Base-by-base conservation (phyloP, 164 flowering plant genomes). In the Liriodendron chinense region DNA sequence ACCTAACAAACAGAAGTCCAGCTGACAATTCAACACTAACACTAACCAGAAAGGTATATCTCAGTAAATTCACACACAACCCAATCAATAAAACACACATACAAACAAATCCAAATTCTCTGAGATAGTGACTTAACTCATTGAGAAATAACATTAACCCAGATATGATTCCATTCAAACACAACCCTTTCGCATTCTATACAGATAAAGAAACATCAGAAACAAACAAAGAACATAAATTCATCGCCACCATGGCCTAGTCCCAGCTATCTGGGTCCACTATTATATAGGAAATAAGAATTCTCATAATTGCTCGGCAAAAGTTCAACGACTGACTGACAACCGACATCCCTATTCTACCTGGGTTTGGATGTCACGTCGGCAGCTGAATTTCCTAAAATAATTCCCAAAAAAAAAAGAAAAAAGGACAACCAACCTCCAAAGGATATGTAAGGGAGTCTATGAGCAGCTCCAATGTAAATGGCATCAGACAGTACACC, bases 401-500 rank as follows among this genome's bases (percentile, higher is more conserved):
- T 34, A 34, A 0, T 34, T 34, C 43, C 43, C 43, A 34, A 34
- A 34, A 4, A 3, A 28, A 28, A 28, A 34, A 4, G 5, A 3
- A 7, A 34, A 34, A 47, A 47, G 65, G 49, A 13, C 68, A 70
- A 81, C 84, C 47, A 50, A 96, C 97, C 99, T 91, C 98, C 99
- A 80, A 92, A 81, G 72, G 89, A 87, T 62, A 96, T 83, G 77
- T 94, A 94, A 70, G 98, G 99, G 2, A 96, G 78, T 78, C 99
- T 87, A 74, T 83, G 96, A 76, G 89, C 92, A 74, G 89, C 95
- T 61, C 89, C 88, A 76, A 94, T 85, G 76, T 84, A 91, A 9
- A 94, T 18, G 83, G 91, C 94, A 89, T 96, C 99, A 65, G 98
- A 92, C 5, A 94, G 74, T 12, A 96, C 79, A 23, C 99, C 97